phyloP scores from a whole-genome alignment of 768 basidiomycete species.

The Cytidiella melzeri region DNA sequence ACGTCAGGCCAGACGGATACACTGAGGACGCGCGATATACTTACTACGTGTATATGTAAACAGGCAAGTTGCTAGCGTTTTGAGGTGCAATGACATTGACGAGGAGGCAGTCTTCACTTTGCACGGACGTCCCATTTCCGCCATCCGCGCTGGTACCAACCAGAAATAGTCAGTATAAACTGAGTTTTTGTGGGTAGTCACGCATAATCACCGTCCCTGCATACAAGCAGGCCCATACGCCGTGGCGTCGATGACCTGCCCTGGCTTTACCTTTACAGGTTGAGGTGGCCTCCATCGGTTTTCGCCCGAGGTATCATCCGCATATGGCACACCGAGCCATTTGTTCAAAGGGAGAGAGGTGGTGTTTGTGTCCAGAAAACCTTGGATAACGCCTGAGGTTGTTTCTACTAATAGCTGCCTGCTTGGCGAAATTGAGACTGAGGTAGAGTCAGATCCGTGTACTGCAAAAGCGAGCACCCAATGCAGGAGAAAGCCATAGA shows the following conservation, averaged over 20 bases:
- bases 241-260: conserved; percentile 14
- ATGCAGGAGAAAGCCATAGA: background rate
- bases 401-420: conserved; percentile 14
- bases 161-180: background rate
- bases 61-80: conserved; percentile 17
- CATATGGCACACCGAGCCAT: conserved; percentile 20
- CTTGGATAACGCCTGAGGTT: conserved; percentile 20
- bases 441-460: background rate
- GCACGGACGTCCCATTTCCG: conserved; percentile 18
- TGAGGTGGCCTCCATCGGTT: conserved; percentile 22
- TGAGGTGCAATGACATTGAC: conserved; percentile 21
- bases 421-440: background rate
- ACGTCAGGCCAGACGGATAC: background rate
- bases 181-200: background rate
- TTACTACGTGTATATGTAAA: conserved; percentile 19
- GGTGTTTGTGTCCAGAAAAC: conserved; percentile 18
- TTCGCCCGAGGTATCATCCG: conserved; percentile 18
- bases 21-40: background rate
- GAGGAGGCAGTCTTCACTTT: conserved; percentile 21
- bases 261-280: conserved; percentile 7
- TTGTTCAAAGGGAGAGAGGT: conserved; percentile 18
- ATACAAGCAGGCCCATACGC: conserved; percentile 22
- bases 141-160: conserved; percentile 10
- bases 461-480: too few relatives aligned
- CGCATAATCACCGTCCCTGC: conserved; percentile 14